Conservation (phyloP, 441 rosid species). For the Adansonia gregorii region DNA sequence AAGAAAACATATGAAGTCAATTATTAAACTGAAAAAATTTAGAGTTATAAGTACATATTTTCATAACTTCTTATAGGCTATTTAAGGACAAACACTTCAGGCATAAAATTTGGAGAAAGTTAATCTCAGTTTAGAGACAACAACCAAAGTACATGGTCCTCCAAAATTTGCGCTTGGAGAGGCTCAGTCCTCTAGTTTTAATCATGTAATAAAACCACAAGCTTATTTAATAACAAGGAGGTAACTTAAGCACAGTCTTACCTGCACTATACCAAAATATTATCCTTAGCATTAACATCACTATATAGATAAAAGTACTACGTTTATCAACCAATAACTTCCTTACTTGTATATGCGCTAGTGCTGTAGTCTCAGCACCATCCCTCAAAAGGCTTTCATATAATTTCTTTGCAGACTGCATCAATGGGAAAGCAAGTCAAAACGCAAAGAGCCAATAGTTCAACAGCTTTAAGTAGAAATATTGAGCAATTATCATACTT, state of each 20-base stretch:
- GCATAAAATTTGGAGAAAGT: neutral
- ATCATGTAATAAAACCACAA: neutral
- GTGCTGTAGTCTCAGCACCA: conserved; percentile 61
- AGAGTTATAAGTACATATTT: neutral
- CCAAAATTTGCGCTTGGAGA: neutral
- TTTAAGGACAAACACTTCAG: neutral
- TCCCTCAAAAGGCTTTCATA: conserved; percentile 79
- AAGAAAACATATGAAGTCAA: conserved; percentile 23
- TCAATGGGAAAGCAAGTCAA: conserved; percentile 34
- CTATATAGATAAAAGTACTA: conserved; percentile 10
- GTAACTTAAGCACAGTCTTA: neutral
- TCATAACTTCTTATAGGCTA: neutral
- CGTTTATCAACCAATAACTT: conserved; percentile 10
- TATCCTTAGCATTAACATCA: conserved; percentile 3
- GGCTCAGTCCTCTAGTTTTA: neutral
- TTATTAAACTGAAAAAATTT: neutral
- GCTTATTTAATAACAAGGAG: neutral
- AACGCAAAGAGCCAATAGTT: conserved; percentile 26
- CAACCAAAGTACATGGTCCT: neutral
- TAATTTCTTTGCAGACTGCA: conserved; percentile 85
- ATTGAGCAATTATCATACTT: conserved; percentile 41
- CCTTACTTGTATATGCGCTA: conserved; percentile 90
- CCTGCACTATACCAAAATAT: neutral
- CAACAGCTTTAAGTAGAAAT: neutral
- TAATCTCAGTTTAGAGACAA: neutral